Conservation (phyloP, 2,329 filamentous ascomycete species). For the Aspergillus pseudoterreus region DNA sequence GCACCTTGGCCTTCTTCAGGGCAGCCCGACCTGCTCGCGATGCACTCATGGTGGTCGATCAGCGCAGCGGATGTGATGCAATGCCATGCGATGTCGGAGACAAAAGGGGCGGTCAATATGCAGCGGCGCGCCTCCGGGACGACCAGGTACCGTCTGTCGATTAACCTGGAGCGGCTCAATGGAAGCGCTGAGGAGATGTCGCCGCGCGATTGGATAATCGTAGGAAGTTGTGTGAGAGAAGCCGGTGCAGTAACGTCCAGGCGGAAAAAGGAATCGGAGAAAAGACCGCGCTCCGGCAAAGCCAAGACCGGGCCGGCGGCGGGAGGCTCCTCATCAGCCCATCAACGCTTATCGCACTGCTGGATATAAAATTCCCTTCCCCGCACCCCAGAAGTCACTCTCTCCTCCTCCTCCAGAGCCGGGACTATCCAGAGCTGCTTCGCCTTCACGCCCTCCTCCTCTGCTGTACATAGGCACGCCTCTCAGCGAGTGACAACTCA, state of each 20-base stretch:
- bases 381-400: neutral
- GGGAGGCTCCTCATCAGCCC: neutral
- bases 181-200: too few species aligned
- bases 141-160: too few species aligned
- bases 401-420: neutral
- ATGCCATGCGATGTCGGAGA: neutral
- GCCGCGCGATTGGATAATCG: too few species aligned
- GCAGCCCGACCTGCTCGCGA: conserved; percentile 19
- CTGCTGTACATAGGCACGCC: too few species aligned
- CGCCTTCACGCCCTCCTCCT: too few species aligned
- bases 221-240: too few species aligned
- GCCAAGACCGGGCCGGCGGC: neutral
- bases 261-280: neutral
- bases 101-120: neutral
- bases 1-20: conserved; percentile 21
- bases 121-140: too few species aligned
- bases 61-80: neutral
- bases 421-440: too few species aligned
- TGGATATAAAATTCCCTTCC: neutral
- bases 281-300: neutral
- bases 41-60: conserved; percentile 22
- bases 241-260: too few species aligned
- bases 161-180: too few species aligned
- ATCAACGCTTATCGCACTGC: neutral
- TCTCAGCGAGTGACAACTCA: neutral